Base-by-base conservation (phyloP, 768 basidiomycete genomes). In the Macrolepiota albuminosa region DNA sequence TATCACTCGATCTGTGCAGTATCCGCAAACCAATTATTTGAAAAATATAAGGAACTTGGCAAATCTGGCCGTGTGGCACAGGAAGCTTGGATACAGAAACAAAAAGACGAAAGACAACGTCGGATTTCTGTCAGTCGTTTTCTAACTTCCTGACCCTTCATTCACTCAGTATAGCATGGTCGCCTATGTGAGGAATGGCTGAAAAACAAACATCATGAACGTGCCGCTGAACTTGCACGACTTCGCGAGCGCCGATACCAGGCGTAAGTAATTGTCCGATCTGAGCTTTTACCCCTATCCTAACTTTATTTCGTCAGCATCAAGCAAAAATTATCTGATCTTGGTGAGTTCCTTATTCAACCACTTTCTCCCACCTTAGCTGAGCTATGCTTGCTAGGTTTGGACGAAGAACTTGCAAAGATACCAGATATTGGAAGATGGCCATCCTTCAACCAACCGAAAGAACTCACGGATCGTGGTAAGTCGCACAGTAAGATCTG, bases 401-500 rank as follows among this genome's bases (percentile, higher is more conserved):
- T 24, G 42, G 51, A 2, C 9, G 33, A 53, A 42, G 51, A 53
- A 29, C 34, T 58, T 8, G 7, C 37, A 34, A 43, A 6, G 14
- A 37, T 36, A 4, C 0, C 1, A 16, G 21, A 4, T 4, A 24
- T 58, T 29, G 2, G 6, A 4, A 2, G 21, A 3, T 53, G 40
- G 43, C 21, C 31, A 39, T 29, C 21, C 14, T 34, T 58, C 57
- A 46, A 3, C 4, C 49, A 52, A 29, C 18, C 57, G 4, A 58
- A 53, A 9, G 43, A 36, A 3, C 57, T 58, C 16, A 53, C 57
- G 3, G 51, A 58, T 46, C 57, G 42, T 52, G 37, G 57, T 58
- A 53, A 52, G 50, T 46, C 14, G 3, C 31, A 21, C 34, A 26
- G 16, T 13, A 14, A 34, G 8, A 1, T 21, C 5, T 18, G 14